Conservation (phyloP, 2,329 filamentous ascomycete genomes). For the Fusarium chlamydosporum region DNA sequence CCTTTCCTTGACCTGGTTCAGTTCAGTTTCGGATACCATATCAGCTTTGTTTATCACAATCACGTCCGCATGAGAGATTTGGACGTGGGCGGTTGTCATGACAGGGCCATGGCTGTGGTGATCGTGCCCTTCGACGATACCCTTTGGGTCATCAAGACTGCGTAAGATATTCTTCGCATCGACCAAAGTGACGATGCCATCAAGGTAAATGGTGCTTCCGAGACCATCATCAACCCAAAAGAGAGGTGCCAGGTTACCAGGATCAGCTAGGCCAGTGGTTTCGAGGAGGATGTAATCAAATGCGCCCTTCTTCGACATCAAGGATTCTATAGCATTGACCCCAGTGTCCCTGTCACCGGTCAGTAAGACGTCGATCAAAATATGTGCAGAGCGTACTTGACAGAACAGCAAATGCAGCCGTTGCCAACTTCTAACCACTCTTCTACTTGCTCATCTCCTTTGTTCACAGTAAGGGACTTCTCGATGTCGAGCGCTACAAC, state of each 20-base stretch:
- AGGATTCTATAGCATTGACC: slow-evolving; percentile 92
- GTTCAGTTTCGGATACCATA: slow-evolving; percentile 78
- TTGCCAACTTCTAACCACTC: slow-evolving; percentile 98
- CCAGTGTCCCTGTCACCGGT: slow-evolving; percentile 78
- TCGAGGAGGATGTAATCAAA: slow-evolving; percentile 99
- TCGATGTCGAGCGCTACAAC: slow-evolving; percentile 89
- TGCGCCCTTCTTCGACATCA: slow-evolving; percentile 93
- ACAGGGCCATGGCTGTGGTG: slow-evolving; percentile 72
- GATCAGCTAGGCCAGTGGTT: slow-evolving; percentile 94
- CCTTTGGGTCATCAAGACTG: slow-evolving; percentile 80
- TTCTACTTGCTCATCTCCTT: slow-evolving; percentile 84
- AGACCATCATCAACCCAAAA: slow-evolving; percentile 99
- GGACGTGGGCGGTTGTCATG: slow-evolving; percentile 92
- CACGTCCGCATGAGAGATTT: slow-evolving; percentile 97
- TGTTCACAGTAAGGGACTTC: slow-evolving; percentile 92
- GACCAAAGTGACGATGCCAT: slow-evolving; percentile 95
- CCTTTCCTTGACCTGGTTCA: slow-evolving; percentile 77
- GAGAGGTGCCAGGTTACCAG: slow-evolving; percentile 92
- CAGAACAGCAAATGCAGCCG: slow-evolving; percentile 97
- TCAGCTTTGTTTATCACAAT: slow-evolving; percentile 95
- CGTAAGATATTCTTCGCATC: slow-evolving; percentile 93
- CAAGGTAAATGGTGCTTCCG: slow-evolving; percentile 94
- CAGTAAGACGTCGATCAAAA: slow-evolving; percentile 32
- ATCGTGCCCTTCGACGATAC: slow-evolving; percentile 67
- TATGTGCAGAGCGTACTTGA: slow-evolving; percentile 73